Conservation (phyloP, 2,329 filamentous ascomycete species). For the Calonectria fujianensis region DNA sequence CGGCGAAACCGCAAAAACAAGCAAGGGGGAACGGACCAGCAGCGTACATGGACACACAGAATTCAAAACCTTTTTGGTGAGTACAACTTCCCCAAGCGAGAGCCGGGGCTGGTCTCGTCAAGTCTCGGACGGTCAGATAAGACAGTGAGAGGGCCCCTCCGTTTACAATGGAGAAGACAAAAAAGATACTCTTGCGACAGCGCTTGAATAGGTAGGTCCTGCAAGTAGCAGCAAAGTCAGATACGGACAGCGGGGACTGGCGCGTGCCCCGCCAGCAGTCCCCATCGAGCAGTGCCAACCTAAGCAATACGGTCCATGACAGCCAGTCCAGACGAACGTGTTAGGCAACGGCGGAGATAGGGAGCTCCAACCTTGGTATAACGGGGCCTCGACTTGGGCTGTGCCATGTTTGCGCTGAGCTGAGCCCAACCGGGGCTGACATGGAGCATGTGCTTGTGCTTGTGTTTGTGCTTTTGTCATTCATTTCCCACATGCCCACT, state of each 20-base stretch:
- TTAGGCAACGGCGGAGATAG: constrained; percentile 30
- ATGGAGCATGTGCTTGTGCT: constrained; percentile 28
- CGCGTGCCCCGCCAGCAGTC: constrained; percentile 5
- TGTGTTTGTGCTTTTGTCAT: constrained; percentile 24
- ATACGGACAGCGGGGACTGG: neutral
- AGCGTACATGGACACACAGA: constrained; percentile 6
- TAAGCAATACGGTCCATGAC: constrained; percentile 7
- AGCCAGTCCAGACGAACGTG: constrained; percentile 4
- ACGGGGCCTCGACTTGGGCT: constrained; percentile 19
- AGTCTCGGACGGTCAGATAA: constrained; percentile 30
- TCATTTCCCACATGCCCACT: constrained; percentile 33
- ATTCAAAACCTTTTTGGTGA: constrained; percentile 6
- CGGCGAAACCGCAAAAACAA: constrained; percentile 30
- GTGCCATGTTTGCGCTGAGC: constrained; percentile 22
- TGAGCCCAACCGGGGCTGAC: constrained; percentile 36
- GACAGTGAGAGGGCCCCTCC: constrained; percentile 16
- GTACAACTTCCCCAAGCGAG: constrained; percentile 16
- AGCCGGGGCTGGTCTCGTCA: constrained; percentile 22
- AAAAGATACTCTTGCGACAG: constrained; percentile 26
- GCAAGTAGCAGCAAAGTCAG: constrained; percentile 13
- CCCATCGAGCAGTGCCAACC: neutral
- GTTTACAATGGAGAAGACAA: constrained; percentile 22
- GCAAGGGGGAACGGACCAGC: neutral
- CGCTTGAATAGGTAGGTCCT: constrained; percentile 24
- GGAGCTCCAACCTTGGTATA: constrained; percentile 14